Conservation (phyloP, 228 moss, liverwort and hornwort species). For the Sphagnum magellanicum region DNA sequence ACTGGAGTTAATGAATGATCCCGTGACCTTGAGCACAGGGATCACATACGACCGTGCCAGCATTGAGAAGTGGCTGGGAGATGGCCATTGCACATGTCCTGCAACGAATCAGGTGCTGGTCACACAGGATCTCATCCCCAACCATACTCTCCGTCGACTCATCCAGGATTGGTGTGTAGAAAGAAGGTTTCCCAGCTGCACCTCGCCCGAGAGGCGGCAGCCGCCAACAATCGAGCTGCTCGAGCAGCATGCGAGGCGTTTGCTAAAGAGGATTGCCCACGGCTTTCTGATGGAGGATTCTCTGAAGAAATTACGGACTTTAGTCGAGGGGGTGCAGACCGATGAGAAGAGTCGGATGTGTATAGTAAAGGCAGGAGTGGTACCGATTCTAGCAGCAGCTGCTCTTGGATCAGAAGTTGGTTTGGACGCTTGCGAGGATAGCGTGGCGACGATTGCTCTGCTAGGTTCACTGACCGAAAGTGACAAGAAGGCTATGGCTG, state of each 20-base stretch:
- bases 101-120: slow-evolving; percentile 70
- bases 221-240: slow-evolving; percentile 10
- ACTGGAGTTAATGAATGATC: slow-evolving; percentile 85
- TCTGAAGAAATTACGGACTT: slow-evolving; percentile 31
- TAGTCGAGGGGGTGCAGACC: slow-evolving; percentile 33
- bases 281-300: slow-evolving; percentile 12
- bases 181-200: slow-evolving; percentile 11
- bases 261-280: slow-evolving; percentile 28
- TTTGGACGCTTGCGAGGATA: slow-evolving; percentile 13
- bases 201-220: too few relatives aligned
- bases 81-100: slow-evolving; percentile 76
- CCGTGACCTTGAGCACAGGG: slow-evolving; percentile 84
- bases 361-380: slow-evolving; percentile 29
- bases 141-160: slow-evolving; percentile 54
- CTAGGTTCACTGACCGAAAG: slow-evolving; percentile 10
- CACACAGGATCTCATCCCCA: slow-evolving; percentile 51
- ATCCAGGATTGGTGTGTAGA: slow-evolving; percentile 75
- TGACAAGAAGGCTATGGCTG: slow-evolving; percentile 38
- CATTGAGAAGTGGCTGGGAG: slow-evolving; percentile 78
- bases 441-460: slow-evolving; percentile 19
- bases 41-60: slow-evolving; percentile 83
- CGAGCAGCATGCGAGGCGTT: slow-evolving; percentile 16
- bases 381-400: slow-evolving; percentile 13
- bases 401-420: background rate
- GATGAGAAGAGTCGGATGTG: slow-evolving; percentile 34